Conservation (phyloP, 176 grass and related monocot genomes). For the Leersia perrieri region DNA sequence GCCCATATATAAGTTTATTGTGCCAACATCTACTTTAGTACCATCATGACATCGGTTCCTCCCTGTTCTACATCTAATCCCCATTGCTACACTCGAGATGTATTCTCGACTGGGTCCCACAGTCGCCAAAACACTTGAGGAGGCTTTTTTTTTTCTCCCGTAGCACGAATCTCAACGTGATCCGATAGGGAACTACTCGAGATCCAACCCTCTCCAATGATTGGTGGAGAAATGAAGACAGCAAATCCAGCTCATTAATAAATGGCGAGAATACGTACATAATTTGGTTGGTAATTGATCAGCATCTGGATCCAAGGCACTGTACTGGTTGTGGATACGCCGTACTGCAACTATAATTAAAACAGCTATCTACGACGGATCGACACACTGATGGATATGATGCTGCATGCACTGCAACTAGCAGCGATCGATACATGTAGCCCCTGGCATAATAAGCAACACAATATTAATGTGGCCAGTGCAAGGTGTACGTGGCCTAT, state of each 20-base stretch:
- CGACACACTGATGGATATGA: background rate
- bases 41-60: too few relatives aligned
- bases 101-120: too few relatives aligned
- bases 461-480: background rate
- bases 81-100: too few relatives aligned
- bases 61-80: background rate
- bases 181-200: too few relatives aligned
- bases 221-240: background rate
- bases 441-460: background rate
- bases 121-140: too few relatives aligned
- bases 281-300: slow-evolving; percentile 34
- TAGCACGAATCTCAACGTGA: too few relatives aligned
- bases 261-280: background rate
- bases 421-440: background rate
- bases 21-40: too few relatives aligned
- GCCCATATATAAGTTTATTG: too few relatives aligned
- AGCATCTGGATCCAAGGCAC: slow-evolving; percentile 10
- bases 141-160: too few relatives aligned
- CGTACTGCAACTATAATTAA: slow-evolving; percentile 11
- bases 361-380: background rate
- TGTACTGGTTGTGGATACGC: background rate
- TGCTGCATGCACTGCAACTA: background rate
- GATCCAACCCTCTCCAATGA: too few relatives aligned
- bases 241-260: background rate
- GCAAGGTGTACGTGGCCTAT: background rate